Percentiles rank a stretch among this genome's conserved stretches.
These are phyloP conservation scores for Leucocoprinus leucothites DNA, from an alignment of 768 basidiomycete species.

Conservation along the genomic window DNA sequence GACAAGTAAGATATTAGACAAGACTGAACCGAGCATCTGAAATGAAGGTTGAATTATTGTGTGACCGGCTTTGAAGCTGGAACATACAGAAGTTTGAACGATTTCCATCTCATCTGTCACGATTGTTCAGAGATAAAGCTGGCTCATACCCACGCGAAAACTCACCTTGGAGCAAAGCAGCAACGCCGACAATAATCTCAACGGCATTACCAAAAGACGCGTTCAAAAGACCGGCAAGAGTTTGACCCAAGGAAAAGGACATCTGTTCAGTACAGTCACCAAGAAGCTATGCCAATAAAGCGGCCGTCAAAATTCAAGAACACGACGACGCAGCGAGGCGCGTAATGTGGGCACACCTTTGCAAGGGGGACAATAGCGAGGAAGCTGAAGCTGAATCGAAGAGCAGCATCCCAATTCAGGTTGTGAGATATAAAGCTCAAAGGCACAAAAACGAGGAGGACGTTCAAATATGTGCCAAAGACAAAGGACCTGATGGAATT, in stretches of 20 bases:
- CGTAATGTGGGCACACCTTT: slow-evolving; percentile 48
- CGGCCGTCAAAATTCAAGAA: neutral
- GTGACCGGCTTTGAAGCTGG: neutral
- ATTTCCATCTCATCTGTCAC: slow-evolving; percentile 71
- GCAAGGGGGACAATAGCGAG: slow-evolving; percentile 86
- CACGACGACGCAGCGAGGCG: neutral
- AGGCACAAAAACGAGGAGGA: slow-evolving; percentile 79
- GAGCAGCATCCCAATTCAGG: slow-evolving; percentile 69
- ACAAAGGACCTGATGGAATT: slow-evolving; percentile 59
- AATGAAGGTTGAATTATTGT: neutral
- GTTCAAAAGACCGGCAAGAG: slow-evolving; percentile 82
- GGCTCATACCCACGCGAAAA: neutral
- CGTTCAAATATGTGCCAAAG: slow-evolving; percentile 66
- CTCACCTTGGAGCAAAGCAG: slow-evolving; percentile 75
- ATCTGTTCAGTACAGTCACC: slow-evolving; percentile 83
- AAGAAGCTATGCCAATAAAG: slow-evolving; percentile 47
- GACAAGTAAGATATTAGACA: slow-evolving; percentile 88
- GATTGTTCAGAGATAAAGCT: slow-evolving; percentile 8
- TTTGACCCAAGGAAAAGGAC: slow-evolving; percentile 76
- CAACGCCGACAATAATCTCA: slow-evolving; percentile 87
- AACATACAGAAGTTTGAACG: slow-evolving; percentile 82
- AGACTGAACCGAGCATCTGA: slow-evolving; percentile 86
- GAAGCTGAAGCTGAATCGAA: slow-evolving; percentile 76
- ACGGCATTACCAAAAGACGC: slow-evolving; percentile 84
- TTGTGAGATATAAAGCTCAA: slow-evolving; percentile 64